Evolutionary conservation across 2,329 filamentous ascomycete genomes (phyloP).

Genomic region (Aspergillus fructus): DNA sequence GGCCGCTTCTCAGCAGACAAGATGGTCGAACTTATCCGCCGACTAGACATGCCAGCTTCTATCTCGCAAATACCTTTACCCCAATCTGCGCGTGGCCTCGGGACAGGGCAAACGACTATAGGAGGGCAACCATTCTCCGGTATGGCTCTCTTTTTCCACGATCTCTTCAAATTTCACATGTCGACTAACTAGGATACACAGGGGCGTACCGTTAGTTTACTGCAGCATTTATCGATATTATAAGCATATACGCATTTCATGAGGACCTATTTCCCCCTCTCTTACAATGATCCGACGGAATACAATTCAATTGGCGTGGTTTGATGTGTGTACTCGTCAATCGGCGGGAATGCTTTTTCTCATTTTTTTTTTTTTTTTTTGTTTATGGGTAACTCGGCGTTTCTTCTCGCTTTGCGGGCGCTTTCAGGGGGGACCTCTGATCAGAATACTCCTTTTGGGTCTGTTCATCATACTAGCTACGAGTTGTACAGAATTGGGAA

Average conservation of each 20-base stretch:
- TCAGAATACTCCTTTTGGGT: background rate
- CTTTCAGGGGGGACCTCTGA: background rate
- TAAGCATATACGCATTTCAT: background rate
- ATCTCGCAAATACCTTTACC: conserved; percentile 40
- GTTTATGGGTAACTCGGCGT: conserved; percentile 21
- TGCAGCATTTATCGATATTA: background rate
- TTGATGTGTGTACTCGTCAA: conserved; percentile 15
- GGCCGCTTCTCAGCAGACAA: conserved; percentile 68
- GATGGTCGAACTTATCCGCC: conserved; percentile 71
- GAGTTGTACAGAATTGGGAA: conserved; percentile 10
- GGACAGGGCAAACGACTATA: conserved; percentile 22
- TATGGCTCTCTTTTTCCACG: conserved; percentile 20
- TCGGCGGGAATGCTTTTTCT: conserved; percentile 12
- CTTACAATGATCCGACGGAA: background rate
- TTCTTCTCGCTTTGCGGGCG: conserved; percentile 11
- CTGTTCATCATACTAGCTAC: conserved; percentile 1
- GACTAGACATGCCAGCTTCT: conserved; percentile 63
- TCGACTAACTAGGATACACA: conserved; percentile 7
- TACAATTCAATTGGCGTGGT: conserved; percentile 8
- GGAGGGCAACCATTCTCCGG: conserved; percentile 33
- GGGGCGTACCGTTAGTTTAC: conserved; percentile 17
- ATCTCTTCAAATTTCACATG: background rate
- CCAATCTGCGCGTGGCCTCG: conserved; percentile 32
- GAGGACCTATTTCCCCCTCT: conserved; percentile 4
- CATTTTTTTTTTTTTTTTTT: conserved; percentile 8